These are phyloP conservation scores for Neurospora tetrasperma DNA, from an alignment of 495 filamentous ascomycete genomes.

Conservation along the genomic window DNA sequence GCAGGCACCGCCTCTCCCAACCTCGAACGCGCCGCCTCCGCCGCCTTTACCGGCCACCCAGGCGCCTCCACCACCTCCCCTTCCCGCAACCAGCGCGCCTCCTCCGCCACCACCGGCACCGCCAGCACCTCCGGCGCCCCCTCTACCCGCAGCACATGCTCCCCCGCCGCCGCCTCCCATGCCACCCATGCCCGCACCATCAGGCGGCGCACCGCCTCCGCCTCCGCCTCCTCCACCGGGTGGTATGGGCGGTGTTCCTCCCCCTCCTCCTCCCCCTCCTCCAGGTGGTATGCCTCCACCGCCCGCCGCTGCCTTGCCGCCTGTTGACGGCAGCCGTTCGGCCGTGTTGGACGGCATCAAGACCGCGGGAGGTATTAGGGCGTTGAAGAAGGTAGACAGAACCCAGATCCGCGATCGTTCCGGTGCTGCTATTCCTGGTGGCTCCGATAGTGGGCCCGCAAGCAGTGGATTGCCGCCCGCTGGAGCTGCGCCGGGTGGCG, in stretches of 20 bases:
- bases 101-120: conserved; percentile 31
- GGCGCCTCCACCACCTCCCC: conserved; percentile 27
- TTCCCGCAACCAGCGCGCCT: conserved; percentile 20
- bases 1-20: conserved; percentile 32
- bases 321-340: conserved; percentile 41
- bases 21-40: conserved; percentile 25
- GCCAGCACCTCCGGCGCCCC: conserved; percentile 24
- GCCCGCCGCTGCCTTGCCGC: conserved; percentile 40
- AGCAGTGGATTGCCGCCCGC: conserved; percentile 43
- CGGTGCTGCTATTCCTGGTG: conserved; percentile 50
- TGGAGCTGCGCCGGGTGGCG: conserved; percentile 37
- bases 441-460: conserved; percentile 43
- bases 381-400: conserved; percentile 73
- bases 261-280: conserved; percentile 46
- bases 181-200: conserved; percentile 24
- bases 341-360: conserved; percentile 77
- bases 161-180: conserved; percentile 30
- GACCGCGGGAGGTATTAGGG: conserved; percentile 58
- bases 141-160: conserved; percentile 19
- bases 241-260: conserved; percentile 25
- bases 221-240: conserved; percentile 28
- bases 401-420: conserved; percentile 73
- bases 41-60: conserved; percentile 27
- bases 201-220: conserved; percentile 23
- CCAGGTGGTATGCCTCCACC: conserved; percentile 40